These are phyloP conservation scores for Aspergillus chevalieri DNA, from an alignment of 2,329 filamentous ascomycete species.

Conservation along the genomic window DNA sequence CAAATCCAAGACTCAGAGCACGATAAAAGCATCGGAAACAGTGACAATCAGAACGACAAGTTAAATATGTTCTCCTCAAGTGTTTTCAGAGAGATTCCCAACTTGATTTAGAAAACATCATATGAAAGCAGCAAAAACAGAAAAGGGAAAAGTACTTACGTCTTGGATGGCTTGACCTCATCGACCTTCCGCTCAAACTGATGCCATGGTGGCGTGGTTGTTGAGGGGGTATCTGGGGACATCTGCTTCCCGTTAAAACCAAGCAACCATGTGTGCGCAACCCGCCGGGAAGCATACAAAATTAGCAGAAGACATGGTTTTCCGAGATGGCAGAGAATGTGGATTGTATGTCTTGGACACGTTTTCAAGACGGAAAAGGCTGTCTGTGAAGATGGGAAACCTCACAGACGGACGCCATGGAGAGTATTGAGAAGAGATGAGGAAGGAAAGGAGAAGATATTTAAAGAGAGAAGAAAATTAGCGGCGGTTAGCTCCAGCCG, in stretches of 20 bases:
- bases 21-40: conserved; percentile 5
- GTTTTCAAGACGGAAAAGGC: conserved; percentile 16
- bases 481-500: conserved; percentile 15
- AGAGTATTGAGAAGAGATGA: conserved; percentile 15
- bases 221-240: conserved; percentile 62
- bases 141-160: conserved; percentile 54
- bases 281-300: conserved; percentile 35
- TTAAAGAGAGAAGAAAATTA: conserved; percentile 15
- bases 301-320: conserved; percentile 36
- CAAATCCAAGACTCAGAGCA: conserved; percentile 5
- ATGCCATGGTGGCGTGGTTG: conserved; percentile 63
- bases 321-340: conserved; percentile 9
- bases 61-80: conserved; percentile 84
- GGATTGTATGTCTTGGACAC: conserved; percentile 7
- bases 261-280: conserved; percentile 24
- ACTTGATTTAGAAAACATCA: conserved; percentile 79
- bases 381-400: conserved; percentile 28
- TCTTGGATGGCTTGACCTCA: conserved; percentile 80
- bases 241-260: conserved; percentile 46
- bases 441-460: conserved; percentile 13
- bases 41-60: conserved; percentile 62
- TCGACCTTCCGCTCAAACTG: conserved; percentile 76
- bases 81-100: conserved; percentile 99
- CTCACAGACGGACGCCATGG: conserved; percentile 32
- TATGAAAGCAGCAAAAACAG: conserved; percentile 40